Percentiles rank a stretch among this genome's conserved stretches.
Evolutionary conservation across 345 rosid genomes (phyloP).

Genomic region (Arabis hirsuta): DNA sequence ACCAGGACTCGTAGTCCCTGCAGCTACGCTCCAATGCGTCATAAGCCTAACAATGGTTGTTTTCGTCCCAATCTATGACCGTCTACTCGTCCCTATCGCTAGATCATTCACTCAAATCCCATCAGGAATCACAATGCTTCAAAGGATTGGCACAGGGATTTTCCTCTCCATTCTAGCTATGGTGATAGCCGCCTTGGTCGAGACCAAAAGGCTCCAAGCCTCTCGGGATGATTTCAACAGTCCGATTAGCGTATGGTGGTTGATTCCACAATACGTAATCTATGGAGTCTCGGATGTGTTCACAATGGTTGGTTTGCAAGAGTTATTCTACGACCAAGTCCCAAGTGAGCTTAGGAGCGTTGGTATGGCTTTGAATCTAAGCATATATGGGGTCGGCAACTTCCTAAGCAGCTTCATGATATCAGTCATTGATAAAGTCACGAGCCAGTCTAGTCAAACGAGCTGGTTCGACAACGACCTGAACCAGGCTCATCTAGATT

Average conservation of each 20-base stretch:
- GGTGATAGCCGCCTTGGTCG: slow-evolving; percentile 46
- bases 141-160: slow-evolving; percentile 44
- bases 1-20: slow-evolving; percentile 48
- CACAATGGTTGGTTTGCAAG: slow-evolving; percentile 57
- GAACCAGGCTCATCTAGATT: slow-evolving; percentile 54
- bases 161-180: slow-evolving; percentile 31
- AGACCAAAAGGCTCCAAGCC: slow-evolving; percentile 36
- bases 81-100: slow-evolving; percentile 49
- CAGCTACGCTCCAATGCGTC: slow-evolving; percentile 59
- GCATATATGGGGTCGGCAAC: slow-evolving; percentile 54
- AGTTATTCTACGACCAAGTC: slow-evolving; percentile 59
- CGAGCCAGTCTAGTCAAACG: slow-evolving; percentile 40
- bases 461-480: slow-evolving; percentile 57
- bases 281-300: slow-evolving; percentile 41
- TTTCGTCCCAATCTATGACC: slow-evolving; percentile 56
- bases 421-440: slow-evolving; percentile 47
- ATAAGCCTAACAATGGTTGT: slow-evolving; percentile 42
- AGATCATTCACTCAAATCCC: slow-evolving; percentile 34
- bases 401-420: slow-evolving; percentile 55
- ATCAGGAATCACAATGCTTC: slow-evolving; percentile 46
- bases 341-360: slow-evolving; percentile 54
- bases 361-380: slow-evolving; percentile 55
- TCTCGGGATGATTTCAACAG: slow-evolving; percentile 24
- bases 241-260: slow-evolving; percentile 46
- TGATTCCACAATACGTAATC: slow-evolving; percentile 41